Evolutionary conservation across 139 green algal genomes (phyloP).

Genomic region (Chlorella ohadii): DNA sequence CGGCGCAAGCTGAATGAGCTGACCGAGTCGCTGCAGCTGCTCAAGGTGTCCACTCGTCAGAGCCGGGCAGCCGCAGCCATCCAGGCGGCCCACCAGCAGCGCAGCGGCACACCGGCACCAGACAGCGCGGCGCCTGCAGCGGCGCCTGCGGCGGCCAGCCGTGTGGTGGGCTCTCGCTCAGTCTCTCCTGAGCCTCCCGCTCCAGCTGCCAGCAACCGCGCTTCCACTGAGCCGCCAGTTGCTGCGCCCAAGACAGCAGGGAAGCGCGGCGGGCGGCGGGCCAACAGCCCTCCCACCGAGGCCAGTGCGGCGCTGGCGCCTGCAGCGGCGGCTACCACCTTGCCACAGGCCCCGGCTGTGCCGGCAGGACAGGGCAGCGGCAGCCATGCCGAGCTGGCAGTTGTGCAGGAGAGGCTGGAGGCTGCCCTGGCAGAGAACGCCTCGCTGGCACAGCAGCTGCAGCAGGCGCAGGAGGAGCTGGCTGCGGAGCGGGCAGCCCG

Average conservation of each 20-base stretch:
- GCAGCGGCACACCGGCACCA: not conserved
- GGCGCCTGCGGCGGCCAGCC: not conserved
- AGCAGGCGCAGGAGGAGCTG: not conserved
- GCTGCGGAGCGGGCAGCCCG: not conserved
- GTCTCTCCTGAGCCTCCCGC: not conserved
- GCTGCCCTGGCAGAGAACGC: constrained; percentile 10
- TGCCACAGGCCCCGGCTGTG: not conserved
- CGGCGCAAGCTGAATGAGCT: constrained; percentile 26
- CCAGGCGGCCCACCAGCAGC: not conserved
- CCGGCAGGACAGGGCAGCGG: not conserved
- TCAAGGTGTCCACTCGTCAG: constrained; percentile 21
- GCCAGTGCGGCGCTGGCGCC: not conserved
- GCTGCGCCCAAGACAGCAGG: not conserved
- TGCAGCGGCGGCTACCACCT: not conserved
- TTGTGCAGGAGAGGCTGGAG: not conserved
- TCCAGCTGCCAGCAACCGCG: not conserved
- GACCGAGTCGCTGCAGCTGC: not conserved
- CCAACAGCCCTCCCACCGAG: not conserved
- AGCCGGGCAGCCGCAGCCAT: not conserved
- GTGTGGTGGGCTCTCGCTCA: not conserved
- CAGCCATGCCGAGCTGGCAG: not conserved
- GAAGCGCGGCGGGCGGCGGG: not conserved
- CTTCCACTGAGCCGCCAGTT: not conserved
- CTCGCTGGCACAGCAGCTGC: not conserved
- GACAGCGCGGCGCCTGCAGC: not conserved